These are phyloP conservation scores for Boletellus emodensis DNA, from an alignment of 768 basidiomycete species.

Conservation along the genomic window DNA sequence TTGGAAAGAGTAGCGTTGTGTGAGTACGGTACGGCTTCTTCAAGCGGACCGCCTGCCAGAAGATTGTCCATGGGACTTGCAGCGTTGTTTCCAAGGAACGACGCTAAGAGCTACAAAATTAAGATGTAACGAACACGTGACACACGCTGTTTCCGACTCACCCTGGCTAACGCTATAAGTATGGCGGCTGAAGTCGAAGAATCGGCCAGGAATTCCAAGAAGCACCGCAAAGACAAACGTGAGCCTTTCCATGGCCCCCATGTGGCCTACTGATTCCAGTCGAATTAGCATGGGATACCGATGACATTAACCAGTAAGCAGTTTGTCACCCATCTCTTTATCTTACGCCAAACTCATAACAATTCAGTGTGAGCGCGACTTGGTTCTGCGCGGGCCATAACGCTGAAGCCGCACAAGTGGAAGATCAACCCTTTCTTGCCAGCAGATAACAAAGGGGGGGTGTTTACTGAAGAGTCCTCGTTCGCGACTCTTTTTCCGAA, in stretches of 20 bases:
- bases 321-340: slow-evolving; percentile 1
- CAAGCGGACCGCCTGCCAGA: slow-evolving; percentile 32
- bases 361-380: slow-evolving; percentile 40
- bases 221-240: slow-evolving; percentile 95
- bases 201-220: slow-evolving; percentile 66
- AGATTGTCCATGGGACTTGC: slow-evolving; percentile 45
- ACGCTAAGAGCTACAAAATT: too few relatives aligned
- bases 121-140: slow-evolving; percentile 16
- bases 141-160: background rate
- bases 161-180: too few relatives aligned
- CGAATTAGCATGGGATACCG: slow-evolving; percentile 91
- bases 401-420: slow-evolving; percentile 56
- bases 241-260: slow-evolving; percentile 28
- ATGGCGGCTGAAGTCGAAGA: slow-evolving; percentile 33
- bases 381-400: background rate
- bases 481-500: slow-evolving; percentile 98
- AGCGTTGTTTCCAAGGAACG: background rate
- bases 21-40: slow-evolving; percentile 38
- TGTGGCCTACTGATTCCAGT: slow-evolving; percentile 13
- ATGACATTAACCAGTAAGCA: slow-evolving; percentile 96
- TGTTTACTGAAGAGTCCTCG: slow-evolving; percentile 93
- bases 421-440: slow-evolving; percentile 77
- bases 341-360: background rate
- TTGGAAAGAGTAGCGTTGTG: slow-evolving; percentile 56
- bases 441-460: slow-evolving; percentile 72